Evolutionary conservation across 306 rosid species (phyloP), one percentile per base, ranked within the genome.

Genomic region (Calophaca sinica): DNA sequence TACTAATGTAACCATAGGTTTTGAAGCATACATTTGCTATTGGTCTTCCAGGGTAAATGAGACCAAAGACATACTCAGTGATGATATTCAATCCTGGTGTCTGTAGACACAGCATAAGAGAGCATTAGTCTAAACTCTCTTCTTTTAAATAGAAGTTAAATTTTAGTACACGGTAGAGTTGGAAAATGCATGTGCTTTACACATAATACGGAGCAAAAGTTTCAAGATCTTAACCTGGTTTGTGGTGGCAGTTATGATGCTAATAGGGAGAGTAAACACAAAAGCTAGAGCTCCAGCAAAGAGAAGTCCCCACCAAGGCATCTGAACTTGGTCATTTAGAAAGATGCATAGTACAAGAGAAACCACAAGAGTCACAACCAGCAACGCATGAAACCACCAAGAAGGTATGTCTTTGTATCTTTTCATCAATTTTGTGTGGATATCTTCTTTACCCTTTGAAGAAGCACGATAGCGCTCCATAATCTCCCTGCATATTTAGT

Each of bases 261-360:
- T 90, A 81, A 92, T 80, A 4, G 97, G 97, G 36, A 92, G 97
- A 45, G 97, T 92, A 73, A 89, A 92, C 45, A 20, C 39, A 33
- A 92, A 88, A 68, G 96, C 96, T 44, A 92, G 68, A 29, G 57
- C 86, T 71, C 36, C 82, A 14, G 97, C 90, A 77, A 92, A 90
- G 67, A 89, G 50, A 62, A 92, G 93, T 39, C 96, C 96, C 96
- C 97, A 92, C 93, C 93, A 92, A 7, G 97, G 97, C 91, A 92
- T 86, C 72, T 92, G 97, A 83, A 92, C 82, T 71, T 92, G 89
- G 20, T 87, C 77, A 9, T 90, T 92, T 46, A 92, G 78, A 83
- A 87, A 69, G 62, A 81, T 89, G 86, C 97, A 92, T 15, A 92
- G 85, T 2, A 39, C 57, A 0, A 89, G 87, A 71, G 97, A 92